Evolutionary conservation across 805 yeast genomes (phyloP), one percentile per base, ranked within the genome.

Genomic region (Candida mattraensis): DNA sequence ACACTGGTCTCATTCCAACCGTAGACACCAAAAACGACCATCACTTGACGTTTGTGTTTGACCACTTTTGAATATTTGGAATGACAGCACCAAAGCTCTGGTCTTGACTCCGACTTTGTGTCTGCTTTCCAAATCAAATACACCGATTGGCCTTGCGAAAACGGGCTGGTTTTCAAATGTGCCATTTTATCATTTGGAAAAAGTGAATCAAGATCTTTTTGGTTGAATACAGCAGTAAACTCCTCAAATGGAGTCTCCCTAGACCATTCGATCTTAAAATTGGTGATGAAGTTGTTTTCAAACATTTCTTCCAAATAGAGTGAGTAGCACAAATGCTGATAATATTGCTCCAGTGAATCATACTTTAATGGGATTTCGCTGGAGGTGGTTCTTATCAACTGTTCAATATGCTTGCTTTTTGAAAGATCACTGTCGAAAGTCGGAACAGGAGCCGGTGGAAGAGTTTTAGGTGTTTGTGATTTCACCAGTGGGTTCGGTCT

Each of bases 251-350:
- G 42, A 3, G 30, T 12, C 5, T 40, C 40, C 64, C 66, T 34
- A 69, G 75, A 79, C 51, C 58, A 53, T 13, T 44, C 44, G 28
- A 80, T 61, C 7, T 66, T 58, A 45, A 78, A 69, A 34, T 74
- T 72, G 0, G 69, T 62, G 24, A 70, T 57, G 32, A 75, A 69
- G 7, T 68, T 66, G 12, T 66, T 63, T 18, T 69, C 73, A 17
- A 67, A 59, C 35, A 73, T 69, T 47, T 82, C 85, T 52, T 83
- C 89, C 26, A 79, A 62, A 40, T 77, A 80, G 37, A 82, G 54
- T 35, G 79, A 79, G 56, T 72, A 73, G 36, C 83, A 71, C 64
- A 79, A 73, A 44, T 77, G 80, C 42, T 70, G 61, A 51, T 72
- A 74, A 50, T 83, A 82, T 13, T 69, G 67, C 7, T 65, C 59